phyloP scores from a whole-genome alignment of 2,329 filamentous ascomycete species.

The Xylaria sp. region DNA sequence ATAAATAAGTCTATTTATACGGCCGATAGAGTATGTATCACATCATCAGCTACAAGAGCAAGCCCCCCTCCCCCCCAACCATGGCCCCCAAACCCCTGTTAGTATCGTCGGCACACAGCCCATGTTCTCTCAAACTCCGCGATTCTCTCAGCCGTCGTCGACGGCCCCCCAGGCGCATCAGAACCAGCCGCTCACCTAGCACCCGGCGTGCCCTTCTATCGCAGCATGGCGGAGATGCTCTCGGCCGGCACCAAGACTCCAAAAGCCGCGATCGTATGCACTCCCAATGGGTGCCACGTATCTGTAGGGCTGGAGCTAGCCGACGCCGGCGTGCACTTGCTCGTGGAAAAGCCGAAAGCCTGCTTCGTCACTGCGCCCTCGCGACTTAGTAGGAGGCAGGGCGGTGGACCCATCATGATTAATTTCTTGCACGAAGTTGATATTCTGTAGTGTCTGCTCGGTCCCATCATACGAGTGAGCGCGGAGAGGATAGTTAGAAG shows the following conservation, averaged over 20 bases:
- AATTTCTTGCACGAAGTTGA: conserved; percentile 26
- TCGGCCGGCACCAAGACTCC: not conserved
- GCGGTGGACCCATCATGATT: conserved; percentile 16
- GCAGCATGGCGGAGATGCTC: conserved; percentile 17
- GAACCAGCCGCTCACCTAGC: conserved; percentile 18
- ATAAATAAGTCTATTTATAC: not conserved
- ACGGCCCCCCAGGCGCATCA: conserved; percentile 12
- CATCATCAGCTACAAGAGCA: not conserved
- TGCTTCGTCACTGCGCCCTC: conserved; percentile 9
- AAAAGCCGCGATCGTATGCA: conserved; percentile 20
- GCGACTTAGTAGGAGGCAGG: conserved; percentile 14
- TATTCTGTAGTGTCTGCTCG: conserved; percentile 15
- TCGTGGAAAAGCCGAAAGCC: conserved; percentile 22
- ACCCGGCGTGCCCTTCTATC: conserved; percentile 20
- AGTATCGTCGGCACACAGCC: conserved; percentile 14
- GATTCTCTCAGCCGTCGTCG: conserved; percentile 14
- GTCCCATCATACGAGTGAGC: conserved; percentile 16
- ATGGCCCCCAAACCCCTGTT: not conserved
- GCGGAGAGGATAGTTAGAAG: not conserved
- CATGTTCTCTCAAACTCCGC: conserved; percentile 19
- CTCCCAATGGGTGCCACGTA: conserved; percentile 21
- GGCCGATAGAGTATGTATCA: not conserved
- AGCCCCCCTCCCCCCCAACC: not conserved
- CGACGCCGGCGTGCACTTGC: conserved; percentile 20
- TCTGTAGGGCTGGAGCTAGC: conserved; percentile 16